A percentile compares a stretch with the other conserved stretches of the same genome.
Evolutionary conservation across 805 yeast genomes (phyloP).

Genomic region (Vanderwaltozyma verrucispora): DNA sequence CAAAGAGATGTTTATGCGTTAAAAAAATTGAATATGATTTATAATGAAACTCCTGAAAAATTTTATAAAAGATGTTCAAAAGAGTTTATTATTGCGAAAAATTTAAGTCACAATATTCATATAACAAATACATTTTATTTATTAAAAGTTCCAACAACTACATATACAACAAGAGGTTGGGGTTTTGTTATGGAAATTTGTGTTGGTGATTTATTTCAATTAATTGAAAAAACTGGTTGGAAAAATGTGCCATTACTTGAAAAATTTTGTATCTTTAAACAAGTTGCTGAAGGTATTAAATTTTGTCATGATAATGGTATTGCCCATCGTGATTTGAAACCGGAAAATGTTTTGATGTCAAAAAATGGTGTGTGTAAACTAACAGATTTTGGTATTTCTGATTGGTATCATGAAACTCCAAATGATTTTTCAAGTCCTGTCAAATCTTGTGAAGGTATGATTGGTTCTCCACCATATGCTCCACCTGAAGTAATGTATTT

Average conservation of each 20-base stretch:
- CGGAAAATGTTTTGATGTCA: conserved; percentile 59
- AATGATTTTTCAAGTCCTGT: conserved; percentile 38
- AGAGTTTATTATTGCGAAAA: conserved; percentile 54
- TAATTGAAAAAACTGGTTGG: conserved; percentile 53
- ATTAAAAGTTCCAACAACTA: conserved; percentile 47
- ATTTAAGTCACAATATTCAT: conserved; percentile 46
- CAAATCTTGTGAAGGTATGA: conserved; percentile 35
- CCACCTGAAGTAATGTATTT: conserved; percentile 65
- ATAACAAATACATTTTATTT: conserved; percentile 46
- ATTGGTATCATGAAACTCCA: conserved; percentile 46
- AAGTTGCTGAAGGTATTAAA: conserved; percentile 50
- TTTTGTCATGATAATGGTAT: conserved; percentile 57
- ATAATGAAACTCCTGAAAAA: conserved; percentile 52
- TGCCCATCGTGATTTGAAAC: conserved; percentile 66
- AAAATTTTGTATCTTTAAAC: conserved; percentile 60
- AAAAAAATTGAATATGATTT: conserved; percentile 51
- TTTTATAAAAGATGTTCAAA: conserved; percentile 56
- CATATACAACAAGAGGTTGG: conserved; percentile 57
- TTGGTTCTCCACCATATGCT: conserved; percentile 75
- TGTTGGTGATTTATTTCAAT: conserved; percentile 52
- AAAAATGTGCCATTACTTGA: conserved; percentile 40
- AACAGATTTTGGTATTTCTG: conserved; percentile 72
- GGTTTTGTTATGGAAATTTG: conserved; percentile 63
- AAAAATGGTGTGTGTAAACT: conserved; percentile 52
- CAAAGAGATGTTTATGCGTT: conserved; percentile 47